Conservation (phyloP, 2,329 filamentous ascomycete species). For the Talaromyces amestolkiae region DNA sequence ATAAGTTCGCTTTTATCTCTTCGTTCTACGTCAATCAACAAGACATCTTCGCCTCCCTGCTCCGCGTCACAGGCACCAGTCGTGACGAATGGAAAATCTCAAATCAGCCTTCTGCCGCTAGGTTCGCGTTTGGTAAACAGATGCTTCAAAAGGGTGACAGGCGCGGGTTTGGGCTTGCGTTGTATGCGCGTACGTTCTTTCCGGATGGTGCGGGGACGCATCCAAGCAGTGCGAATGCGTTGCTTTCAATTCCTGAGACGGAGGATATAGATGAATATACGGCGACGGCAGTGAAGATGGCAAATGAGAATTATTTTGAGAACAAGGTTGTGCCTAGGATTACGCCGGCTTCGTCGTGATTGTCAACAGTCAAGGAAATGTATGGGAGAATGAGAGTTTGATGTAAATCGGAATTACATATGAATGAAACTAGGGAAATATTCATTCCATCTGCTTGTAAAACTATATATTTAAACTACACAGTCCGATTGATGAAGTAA, state of each 20-base stretch:
- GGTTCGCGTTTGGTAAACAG: conserved; percentile 51
- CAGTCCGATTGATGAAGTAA: not conserved
- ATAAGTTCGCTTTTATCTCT: conserved; percentile 52
- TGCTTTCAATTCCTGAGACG: not conserved
- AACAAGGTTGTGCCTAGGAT: conserved; percentile 4
- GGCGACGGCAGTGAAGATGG: conserved; percentile 9
- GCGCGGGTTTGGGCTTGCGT: conserved; percentile 47
- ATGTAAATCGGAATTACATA: too few relatives aligned
- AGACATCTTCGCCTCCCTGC: conserved; percentile 62
- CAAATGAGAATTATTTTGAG: conserved; percentile 14
- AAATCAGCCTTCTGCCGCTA: conserved; percentile 47
- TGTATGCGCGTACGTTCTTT: conserved; percentile 59
- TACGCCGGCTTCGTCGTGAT: not conserved
- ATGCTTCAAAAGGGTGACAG: conserved; percentile 39
- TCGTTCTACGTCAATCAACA: conserved; percentile 61
- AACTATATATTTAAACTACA: too few relatives aligned
- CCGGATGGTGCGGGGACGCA: conserved; percentile 42
- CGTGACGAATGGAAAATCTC: conserved; percentile 61
- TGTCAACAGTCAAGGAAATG: not conserved
- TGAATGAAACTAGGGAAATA: too few relatives aligned
- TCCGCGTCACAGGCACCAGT: conserved; percentile 57
- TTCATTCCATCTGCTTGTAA: too few relatives aligned
- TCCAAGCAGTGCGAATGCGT: conserved; percentile 33
- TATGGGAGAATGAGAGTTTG: too few relatives aligned
- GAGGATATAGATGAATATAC: conserved; percentile 17